Percentiles rank a stretch among this genome's conserved stretches.
Conservation (phyloP, 805 yeast species). For the Pichia phayaonensis region DNA sequence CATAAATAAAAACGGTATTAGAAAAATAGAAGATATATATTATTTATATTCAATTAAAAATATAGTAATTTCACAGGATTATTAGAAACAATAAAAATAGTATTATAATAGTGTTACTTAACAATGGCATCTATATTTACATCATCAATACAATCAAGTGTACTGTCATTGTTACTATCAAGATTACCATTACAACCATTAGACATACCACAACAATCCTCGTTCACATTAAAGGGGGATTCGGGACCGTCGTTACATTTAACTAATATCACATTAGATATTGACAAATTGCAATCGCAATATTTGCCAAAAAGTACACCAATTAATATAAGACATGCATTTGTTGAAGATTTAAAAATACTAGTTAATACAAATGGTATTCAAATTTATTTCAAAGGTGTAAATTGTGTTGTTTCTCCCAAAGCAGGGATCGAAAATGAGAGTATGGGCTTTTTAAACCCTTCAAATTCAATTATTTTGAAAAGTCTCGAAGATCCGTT, state of each 20-base stretch:
- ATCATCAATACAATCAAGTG: slow-evolving; percentile 9
- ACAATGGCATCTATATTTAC: slow-evolving; percentile 12
- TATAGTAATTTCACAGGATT: too few species aligned
- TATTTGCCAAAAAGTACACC: slow-evolving; percentile 9
- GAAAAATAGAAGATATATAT: too few species aligned
- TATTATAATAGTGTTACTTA: too few species aligned
- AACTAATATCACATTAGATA: slow-evolving; percentile 11
- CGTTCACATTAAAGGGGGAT: slow-evolving; percentile 6
- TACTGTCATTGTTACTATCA: slow-evolving; percentile 10
- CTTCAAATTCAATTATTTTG: slow-evolving; percentile 4
- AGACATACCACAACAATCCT: slow-evolving; percentile 8
- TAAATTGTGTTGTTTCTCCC: slow-evolving; percentile 7
- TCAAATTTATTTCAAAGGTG: slow-evolving; percentile 1
- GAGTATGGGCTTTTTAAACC: not conserved
- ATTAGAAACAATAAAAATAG: too few species aligned
- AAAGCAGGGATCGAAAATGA: slow-evolving; percentile 1
- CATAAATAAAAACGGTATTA: too few species aligned
- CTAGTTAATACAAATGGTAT: slow-evolving; percentile 9
- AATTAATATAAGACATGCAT: slow-evolving; percentile 9
- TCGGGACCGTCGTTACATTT: slow-evolving; percentile 8
- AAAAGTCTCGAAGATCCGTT: slow-evolving; percentile 6
- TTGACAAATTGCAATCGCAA: slow-evolving; percentile 10
- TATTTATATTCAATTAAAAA: too few species aligned
- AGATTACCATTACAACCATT: slow-evolving; percentile 11
- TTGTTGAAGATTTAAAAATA: slow-evolving; percentile 8